Evolutionary conservation across 148 eudicot genomes (phyloP), one percentile per base, ranked within the genome.

Genomic region (Salicornia ramosissima): DNA sequence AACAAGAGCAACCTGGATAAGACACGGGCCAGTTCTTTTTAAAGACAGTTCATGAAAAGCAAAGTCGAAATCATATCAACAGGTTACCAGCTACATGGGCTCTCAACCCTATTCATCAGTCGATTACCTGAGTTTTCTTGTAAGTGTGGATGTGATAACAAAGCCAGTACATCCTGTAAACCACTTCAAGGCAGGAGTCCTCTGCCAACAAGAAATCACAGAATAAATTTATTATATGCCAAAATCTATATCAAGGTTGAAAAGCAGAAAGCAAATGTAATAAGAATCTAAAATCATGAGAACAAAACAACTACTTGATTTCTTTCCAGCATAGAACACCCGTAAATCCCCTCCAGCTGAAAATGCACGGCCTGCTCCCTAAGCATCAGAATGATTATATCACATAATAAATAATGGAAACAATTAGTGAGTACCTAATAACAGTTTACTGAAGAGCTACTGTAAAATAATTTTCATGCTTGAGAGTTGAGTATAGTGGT

Each of bases 351-450:
- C 99, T 63, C 99, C 99, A 46, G 99, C 99, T 65, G 97, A 95
- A 78, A 79, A 95, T 22, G 99, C 99, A 55, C 99, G 99, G 66
- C 99, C 99, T 50, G 86, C 88, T 80, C 97, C 99, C 99, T 95
- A 60, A 5, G 70, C 24, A 74, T 55, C 13, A 40, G 2, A 65
- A 73, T 14, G 60, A 65, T 36, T 4, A 8, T 36, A 36, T 36
- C 4, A 8, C 34, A 52, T 10, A 26, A 65, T 14, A 31, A 2
- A 69, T 52, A 30, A 61, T 54, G 12, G 31, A 77, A 66, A 4
- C 34, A 12, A 28, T 18, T 64, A 62, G 0, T 19, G 25, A 49
- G 11, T 29, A 19, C 9, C 9, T 15, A 15, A 36, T 36, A 6
- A 26, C n/a, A n/a, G n/a, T n/a, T n/a, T n/a, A n/a, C n/a, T n/a